These are phyloP conservation scores for Magnusiomyces magnusii DNA, from an alignment of 1,139 yeast species.

Conservation along the genomic window DNA sequence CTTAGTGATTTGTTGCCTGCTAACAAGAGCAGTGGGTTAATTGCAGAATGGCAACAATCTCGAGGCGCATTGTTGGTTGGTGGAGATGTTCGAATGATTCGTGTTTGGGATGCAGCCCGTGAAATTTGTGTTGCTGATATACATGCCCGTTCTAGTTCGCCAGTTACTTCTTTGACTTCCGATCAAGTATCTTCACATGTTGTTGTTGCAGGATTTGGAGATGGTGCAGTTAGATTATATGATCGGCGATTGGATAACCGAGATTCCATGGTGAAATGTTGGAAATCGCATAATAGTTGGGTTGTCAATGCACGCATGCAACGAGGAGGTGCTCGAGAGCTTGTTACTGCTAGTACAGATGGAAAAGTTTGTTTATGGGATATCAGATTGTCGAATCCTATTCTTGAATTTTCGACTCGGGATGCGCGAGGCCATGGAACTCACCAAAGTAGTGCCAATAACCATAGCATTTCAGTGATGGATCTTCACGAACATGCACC, in stretches of 20 bases:
- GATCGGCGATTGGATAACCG: conserved; percentile 82
- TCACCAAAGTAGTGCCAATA: neutral
- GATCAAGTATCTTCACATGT: conserved; percentile 96
- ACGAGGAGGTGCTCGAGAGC: conserved; percentile 90
- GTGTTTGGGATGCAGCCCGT: conserved; percentile 96
- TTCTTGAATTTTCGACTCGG: conserved; percentile 42
- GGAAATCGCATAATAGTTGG: conserved; percentile 59
- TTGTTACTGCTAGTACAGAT: conserved; percentile 72
- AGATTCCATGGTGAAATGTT: conserved; percentile 76
- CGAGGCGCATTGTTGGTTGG: conserved; percentile 87
- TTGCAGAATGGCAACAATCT: conserved; percentile 96
- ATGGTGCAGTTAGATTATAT: conserved; percentile 84
- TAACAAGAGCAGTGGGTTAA: conserved; percentile 66
- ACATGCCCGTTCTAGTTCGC: conserved; percentile 87
- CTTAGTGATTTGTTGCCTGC: conserved; percentile 71
- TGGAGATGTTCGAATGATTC: conserved; percentile 88
- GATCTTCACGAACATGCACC: conserved; percentile 97
- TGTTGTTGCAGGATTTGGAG: conserved; percentile 87
- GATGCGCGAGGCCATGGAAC: conserved; percentile 31
- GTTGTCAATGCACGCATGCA: conserved; percentile 88
- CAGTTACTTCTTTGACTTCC: conserved; percentile 81
- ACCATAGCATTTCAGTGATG: conserved; percentile 53
- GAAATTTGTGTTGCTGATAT: conserved; percentile 81
- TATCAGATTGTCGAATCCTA: conserved; percentile 65
- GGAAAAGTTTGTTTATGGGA: conserved; percentile 91